Evolutionary conservation across 371 early-diverging fungal genomes (phyloP), one percentile per base, ranked within the genome.

Genomic region (Lichtheimia ramosa): DNA sequence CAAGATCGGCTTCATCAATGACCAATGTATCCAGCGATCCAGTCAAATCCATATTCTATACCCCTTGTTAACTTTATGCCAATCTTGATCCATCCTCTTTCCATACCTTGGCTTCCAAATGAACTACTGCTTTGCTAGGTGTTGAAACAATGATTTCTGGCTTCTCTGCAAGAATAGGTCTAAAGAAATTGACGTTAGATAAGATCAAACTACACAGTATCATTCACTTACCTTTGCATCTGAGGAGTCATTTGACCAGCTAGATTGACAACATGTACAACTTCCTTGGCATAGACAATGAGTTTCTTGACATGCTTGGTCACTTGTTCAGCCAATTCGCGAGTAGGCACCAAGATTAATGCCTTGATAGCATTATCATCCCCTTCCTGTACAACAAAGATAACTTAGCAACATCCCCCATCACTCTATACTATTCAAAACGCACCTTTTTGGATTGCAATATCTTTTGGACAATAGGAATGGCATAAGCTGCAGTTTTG

Each of bases 401-500:
- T 14, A 51, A 51, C 21, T 28, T 8, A 40, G 34, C 40, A 34
- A 12, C 3, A 4, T 39, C 5, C 1, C 20, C 14, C 14, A 41
- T 48, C 1, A 12, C 2, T 16, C n/a, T n/a, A n/a, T 12, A 23
- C 15, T 23, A 20, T 15, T 25, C 25, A 5, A n/a, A 15, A 55
- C 66, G 58, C 68, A 83, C 87, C 66, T 87, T 85, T 74, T 93
- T 92, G 16, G 72, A 64, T 3, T 70, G 58, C 41, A 98, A 79
- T 7, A 97, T 89, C 71, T 92, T 91, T 74, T 98, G 96, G 42
- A 99, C 68, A 13, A 97, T 83, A 1, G 99, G 99, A 43, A 99
- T 71, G 52, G 93, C 85, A 82, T 98, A 99, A 1, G 99, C 96
- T 13, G 94, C 93, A 14, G 99, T 99, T 75, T 99, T 99, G 59